Percentiles rank a stretch among this genome's conserved stretches.
These are phyloP conservation scores for Coccomyxa sp. DNA, from an alignment of 139 green algal genomes.

Conservation along the genomic window DNA sequence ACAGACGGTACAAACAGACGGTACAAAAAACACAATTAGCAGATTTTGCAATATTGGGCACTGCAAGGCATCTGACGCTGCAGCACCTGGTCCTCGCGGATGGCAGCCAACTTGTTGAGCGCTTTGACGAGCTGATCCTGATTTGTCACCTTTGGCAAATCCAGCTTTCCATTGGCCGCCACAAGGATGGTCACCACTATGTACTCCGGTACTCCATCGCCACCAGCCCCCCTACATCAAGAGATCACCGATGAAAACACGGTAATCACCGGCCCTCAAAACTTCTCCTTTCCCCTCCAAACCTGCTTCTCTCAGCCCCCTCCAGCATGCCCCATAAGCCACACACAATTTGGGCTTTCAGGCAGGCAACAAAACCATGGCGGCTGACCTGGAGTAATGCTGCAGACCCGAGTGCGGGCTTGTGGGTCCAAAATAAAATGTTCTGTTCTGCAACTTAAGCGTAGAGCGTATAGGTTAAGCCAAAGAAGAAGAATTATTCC, in stretches of 20 bases:
- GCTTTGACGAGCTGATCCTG: slow-evolving; percentile 46
- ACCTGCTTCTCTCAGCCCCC: no score
- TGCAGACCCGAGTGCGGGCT: no score
- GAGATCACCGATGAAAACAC: neutral
- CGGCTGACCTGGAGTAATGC: no score
- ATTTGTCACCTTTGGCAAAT: slow-evolving; percentile 63
- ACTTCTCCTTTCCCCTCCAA: no score
- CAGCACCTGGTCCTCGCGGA: slow-evolving; percentile 51
- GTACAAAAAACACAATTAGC: neutral
- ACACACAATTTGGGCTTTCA: no score
- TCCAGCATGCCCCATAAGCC: no score
- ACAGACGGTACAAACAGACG: neutral
- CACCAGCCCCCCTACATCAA: slow-evolving; percentile 15
- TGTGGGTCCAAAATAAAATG: no score
- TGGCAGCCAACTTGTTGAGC: slow-evolving; percentile 64
- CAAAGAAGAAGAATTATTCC: no score
- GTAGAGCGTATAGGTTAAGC: no score
- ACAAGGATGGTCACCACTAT: slow-evolving; percentile 89
- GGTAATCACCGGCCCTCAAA: no score
- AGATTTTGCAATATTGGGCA: neutral
- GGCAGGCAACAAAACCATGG: no score
- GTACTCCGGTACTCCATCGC: slow-evolving; percentile 51
- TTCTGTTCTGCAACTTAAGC: no score
- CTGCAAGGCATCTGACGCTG: neutral
- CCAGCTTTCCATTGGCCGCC: slow-evolving; percentile 61